phyloP scores from a whole-genome alignment of 495 filamentous ascomycete genomes.

The Cairneyella variabilis region DNA sequence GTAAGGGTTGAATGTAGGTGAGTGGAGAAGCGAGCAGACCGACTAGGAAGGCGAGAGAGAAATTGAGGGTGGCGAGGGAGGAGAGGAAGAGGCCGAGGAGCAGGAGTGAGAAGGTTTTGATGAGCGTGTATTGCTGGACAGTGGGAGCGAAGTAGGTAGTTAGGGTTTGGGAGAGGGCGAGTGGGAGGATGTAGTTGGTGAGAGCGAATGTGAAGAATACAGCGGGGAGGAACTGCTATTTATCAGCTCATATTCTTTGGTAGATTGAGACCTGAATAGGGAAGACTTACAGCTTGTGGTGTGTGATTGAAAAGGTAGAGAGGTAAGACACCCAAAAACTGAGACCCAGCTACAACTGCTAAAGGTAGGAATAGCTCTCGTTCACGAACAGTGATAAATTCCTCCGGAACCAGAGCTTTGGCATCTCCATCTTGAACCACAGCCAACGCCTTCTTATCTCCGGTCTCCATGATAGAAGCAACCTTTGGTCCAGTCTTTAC shows the following conservation, averaged over 20 bases:
- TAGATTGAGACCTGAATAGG: neutral
- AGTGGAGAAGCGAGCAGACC: slow-evolving; percentile 75
- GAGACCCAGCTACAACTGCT: slow-evolving; percentile 62
- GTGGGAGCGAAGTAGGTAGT: slow-evolving; percentile 48
- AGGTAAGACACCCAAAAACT: slow-evolving; percentile 77
- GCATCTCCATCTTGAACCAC: slow-evolving; percentile 14
- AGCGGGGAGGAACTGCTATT: slow-evolving; percentile 55
- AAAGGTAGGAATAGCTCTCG: slow-evolving; percentile 77
- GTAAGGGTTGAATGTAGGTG: slow-evolving; percentile 60
- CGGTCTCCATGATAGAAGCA: slow-evolving; percentile 15
- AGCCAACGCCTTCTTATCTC: slow-evolving; percentile 21
- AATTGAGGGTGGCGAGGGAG: slow-evolving; percentile 92
- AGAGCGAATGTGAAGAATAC: slow-evolving; percentile 55
- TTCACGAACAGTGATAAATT: slow-evolving; percentile 45
- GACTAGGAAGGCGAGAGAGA: slow-evolving; percentile 83
- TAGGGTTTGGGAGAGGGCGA: slow-evolving; percentile 49
- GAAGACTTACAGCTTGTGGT: slow-evolving; percentile 54
- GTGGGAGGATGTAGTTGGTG: slow-evolving; percentile 56
- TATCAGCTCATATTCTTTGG: slow-evolving; percentile 31
- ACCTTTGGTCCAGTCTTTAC: slow-evolving; percentile 20
- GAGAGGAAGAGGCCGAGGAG: slow-evolving; percentile 87
- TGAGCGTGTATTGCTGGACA: slow-evolving; percentile 66
- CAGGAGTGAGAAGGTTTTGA: slow-evolving; percentile 88
- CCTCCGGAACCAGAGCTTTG: slow-evolving; percentile 22
- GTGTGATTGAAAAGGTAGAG: slow-evolving; percentile 84